These are phyloP conservation scores for Claviceps cyperi DNA, from an alignment of 2,329 filamentous ascomycete species.

Conservation along the genomic window DNA sequence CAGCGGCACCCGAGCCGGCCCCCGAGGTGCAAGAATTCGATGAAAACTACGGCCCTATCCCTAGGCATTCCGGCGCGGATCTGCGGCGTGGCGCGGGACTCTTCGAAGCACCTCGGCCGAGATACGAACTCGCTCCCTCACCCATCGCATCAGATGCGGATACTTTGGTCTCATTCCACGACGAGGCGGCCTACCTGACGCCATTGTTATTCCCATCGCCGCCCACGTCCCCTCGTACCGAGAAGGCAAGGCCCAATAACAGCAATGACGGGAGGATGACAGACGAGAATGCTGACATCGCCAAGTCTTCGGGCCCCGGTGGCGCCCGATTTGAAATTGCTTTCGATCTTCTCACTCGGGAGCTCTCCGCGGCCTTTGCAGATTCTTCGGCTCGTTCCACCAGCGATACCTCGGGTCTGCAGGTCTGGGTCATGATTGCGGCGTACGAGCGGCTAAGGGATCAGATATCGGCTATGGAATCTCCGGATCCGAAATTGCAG, in stretches of 20 bases:
- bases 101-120: neutral
- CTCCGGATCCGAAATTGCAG: conserved; percentile 17
- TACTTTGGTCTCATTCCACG: conserved; percentile 32
- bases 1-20: neutral
- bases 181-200: conserved; percentile 29
- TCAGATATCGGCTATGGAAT: conserved; percentile 23
- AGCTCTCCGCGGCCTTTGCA: conserved; percentile 30
- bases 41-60: neutral
- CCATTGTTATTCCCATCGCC: conserved; percentile 32
- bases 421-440: conserved; percentile 44
- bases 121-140: conserved; percentile 11
- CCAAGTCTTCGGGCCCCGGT: conserved; percentile 11
- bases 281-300: conserved; percentile 1
- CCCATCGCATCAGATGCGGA: conserved; percentile 27
- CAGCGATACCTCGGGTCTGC: conserved; percentile 28
- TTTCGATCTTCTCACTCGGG: conserved; percentile 33
- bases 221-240: conserved; percentile 20
- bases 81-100: neutral
- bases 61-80: neutral
- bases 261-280: conserved; percentile 5
- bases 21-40: neutral
- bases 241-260: conserved; percentile 8
- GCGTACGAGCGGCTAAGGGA: conserved; percentile 40
- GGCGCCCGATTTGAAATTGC: conserved; percentile 35
- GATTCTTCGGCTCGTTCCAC: conserved; percentile 11